Percentiles rank a stretch among this genome's conserved stretches.
Conservation (phyloP, 495 filamentous ascomycete species). For the Penicillium roqueforti region DNA sequence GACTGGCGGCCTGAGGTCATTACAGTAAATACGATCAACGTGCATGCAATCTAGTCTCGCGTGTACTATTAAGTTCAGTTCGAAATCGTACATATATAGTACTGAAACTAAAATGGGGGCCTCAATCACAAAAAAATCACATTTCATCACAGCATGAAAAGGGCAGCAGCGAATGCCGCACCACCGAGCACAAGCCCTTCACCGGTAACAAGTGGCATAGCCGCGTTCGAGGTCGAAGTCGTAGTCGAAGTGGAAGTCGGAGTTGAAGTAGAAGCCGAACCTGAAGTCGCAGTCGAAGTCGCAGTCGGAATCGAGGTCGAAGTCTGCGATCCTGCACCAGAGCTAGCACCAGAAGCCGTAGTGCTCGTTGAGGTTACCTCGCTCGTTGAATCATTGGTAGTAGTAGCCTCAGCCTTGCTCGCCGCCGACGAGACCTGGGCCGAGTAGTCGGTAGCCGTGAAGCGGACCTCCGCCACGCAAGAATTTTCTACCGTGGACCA, state of each 20-base stretch:
- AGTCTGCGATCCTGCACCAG: not conserved
- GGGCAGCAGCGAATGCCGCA: not conserved
- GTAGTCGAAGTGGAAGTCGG: not conserved
- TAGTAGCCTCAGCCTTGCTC: conserved; percentile 9
- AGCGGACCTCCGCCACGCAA: conserved; percentile 14
- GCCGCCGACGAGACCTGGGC: conserved; percentile 17
- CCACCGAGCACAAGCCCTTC: not conserved
- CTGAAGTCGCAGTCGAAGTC: not conserved
- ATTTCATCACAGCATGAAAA: not conserved
- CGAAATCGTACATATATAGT: too few species aligned
- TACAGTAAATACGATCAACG: too few species aligned
- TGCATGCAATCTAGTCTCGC: too few species aligned
- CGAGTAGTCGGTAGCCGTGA: conserved; percentile 20
- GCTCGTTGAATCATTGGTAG: not conserved
- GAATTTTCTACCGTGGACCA: conserved; percentile 1
- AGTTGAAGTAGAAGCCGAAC: too few species aligned
- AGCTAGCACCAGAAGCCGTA: not conserved
- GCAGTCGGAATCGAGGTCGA: not conserved
- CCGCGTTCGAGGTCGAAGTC: not conserved
- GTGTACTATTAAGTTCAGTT: too few species aligned
- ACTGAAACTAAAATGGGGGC: not conserved
- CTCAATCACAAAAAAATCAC: not conserved
- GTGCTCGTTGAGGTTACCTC: conserved; percentile 2
- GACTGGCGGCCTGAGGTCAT: too few species aligned
- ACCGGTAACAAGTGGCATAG: not conserved